A percentile compares a stretch with the other conserved stretches of the same genome.
These are phyloP conservation scores for Penicillium ochrochloron DNA, from an alignment of 495 filamentous ascomycete species.

Conservation along the genomic window DNA sequence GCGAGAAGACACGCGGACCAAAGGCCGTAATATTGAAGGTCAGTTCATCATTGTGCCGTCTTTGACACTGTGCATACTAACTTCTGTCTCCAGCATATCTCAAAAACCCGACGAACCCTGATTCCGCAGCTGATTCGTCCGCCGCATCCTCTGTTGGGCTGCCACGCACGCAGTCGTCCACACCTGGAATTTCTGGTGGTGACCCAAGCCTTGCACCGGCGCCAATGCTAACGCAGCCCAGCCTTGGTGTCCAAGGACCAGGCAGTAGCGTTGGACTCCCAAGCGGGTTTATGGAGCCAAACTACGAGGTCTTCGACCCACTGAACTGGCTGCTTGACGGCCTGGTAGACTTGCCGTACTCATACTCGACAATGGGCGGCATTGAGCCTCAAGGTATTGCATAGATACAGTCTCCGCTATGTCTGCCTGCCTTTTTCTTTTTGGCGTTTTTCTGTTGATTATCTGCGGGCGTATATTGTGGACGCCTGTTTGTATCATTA, in stretches of 20 bases:
- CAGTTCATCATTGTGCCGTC: neutral
- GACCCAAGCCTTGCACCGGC: conserved; percentile 56
- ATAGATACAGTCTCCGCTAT: conserved; percentile 17
- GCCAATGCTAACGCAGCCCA: conserved; percentile 42
- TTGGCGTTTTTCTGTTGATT: conserved; percentile 21
- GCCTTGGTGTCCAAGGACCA: conserved; percentile 36
- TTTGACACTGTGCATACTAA: conserved; percentile 1
- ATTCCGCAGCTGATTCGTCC: conserved; percentile 74
- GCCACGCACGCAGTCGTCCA: conserved; percentile 37
- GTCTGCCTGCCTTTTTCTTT: conserved; percentile 6
- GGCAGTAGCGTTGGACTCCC: conserved; percentile 46
- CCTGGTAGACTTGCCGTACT: conserved; percentile 77
- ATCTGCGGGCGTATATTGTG: conserved; percentile 25
- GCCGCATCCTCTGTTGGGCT: conserved; percentile 59
- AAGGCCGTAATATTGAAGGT: conserved; percentile 79
- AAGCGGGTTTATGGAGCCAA: conserved; percentile 64
- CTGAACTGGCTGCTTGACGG: conserved; percentile 91
- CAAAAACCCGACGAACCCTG: conserved; percentile 86
- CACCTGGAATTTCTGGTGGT: conserved; percentile 41
- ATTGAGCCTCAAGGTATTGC: conserved; percentile 48
- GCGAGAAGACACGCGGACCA: conserved; percentile 83
- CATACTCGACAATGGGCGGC: conserved; percentile 45
- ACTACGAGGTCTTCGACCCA: conserved; percentile 86
- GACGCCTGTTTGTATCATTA: conserved; percentile 35
- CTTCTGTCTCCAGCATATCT: conserved; percentile 59